Evolutionary conservation across 495 filamentous ascomycete species (phyloP).

Genomic region (Hyaloscypha bicolor): DNA sequence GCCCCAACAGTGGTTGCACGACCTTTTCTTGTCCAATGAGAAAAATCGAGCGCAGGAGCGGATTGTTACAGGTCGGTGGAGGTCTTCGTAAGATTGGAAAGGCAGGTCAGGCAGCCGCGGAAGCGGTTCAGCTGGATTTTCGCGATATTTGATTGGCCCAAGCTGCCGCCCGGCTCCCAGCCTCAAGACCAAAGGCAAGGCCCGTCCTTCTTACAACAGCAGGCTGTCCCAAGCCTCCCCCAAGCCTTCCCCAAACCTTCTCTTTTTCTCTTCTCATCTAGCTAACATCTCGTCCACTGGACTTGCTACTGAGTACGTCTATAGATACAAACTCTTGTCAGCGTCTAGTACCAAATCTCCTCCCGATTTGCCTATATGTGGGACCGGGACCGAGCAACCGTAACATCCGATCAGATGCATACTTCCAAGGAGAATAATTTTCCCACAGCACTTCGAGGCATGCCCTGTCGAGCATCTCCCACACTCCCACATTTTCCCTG

Average conservation of each 20-base stretch:
- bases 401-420: not conserved
- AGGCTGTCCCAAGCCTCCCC: not conserved
- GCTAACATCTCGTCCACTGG: too few species aligned
- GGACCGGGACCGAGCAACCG: not conserved
- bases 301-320: not conserved
- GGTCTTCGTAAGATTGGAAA: not conserved
- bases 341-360: not conserved
- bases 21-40: not conserved
- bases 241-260: too few species aligned
- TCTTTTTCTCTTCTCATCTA: too few species aligned
- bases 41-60: not conserved
- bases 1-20: not conserved
- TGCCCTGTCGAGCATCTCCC: not conserved
- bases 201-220: not conserved
- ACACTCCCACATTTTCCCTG: not conserved
- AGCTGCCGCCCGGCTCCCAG: not conserved
- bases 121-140: not conserved
- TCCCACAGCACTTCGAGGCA: not conserved
- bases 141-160: not conserved
- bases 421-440: not conserved
- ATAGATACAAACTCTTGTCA: not conserved
- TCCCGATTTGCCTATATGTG: not conserved
- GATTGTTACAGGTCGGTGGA: not conserved
- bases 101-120: not conserved
- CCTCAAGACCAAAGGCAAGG: not conserved